Evolutionary conservation across 179 eudicot genomes (phyloP), one percentile per base, ranked within the genome.

Genomic region (Beta lomatogona): DNA sequence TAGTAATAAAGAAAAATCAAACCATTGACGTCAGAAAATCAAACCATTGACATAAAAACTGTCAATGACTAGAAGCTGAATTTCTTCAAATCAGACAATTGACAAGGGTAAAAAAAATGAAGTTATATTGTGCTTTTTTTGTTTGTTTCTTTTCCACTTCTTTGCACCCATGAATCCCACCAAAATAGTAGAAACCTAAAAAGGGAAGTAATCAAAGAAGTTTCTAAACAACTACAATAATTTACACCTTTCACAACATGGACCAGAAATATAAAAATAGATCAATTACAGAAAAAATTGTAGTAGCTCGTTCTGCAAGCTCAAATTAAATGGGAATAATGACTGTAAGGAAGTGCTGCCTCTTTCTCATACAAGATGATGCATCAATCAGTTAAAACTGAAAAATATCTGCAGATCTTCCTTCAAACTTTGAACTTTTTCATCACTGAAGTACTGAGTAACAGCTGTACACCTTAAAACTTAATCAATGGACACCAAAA

Each of bases 181-280:
- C 71, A 82, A 85, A 82, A 54, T 53, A 73, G 76, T 53, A 73
- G 59, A 54, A 31, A 54, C 5, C 60, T 6, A 53, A 73, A 58
- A 25, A 55, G 19, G 50, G 52, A 78, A 31, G 14, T 44, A 73
- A 22, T 25, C 69, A 63, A 52, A 78, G 68, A 28, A 36, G 65
- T 77, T 36, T 80, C 84, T 85, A 85, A 67, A 36, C 71, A 77
- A 73, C 79, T 67, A 81, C 7, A 48, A 58, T 50, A 68, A 81
- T 85, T 85, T 82, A 85, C 87, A 85, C 13, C 83, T 79, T 85
- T 67, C 85, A 85, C 87, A 76, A 82, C 80, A 69, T 31, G 80
- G 61, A 79, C 85, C 71, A 55, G 75, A n/a, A 61, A 83, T 77
- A 82, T 82, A 19, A 79, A 79, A 79, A 85, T 65, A 9, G 61